Conservation (phyloP, 202 grass and related monocot species). For the Hordeum pubiflorum region DNA sequence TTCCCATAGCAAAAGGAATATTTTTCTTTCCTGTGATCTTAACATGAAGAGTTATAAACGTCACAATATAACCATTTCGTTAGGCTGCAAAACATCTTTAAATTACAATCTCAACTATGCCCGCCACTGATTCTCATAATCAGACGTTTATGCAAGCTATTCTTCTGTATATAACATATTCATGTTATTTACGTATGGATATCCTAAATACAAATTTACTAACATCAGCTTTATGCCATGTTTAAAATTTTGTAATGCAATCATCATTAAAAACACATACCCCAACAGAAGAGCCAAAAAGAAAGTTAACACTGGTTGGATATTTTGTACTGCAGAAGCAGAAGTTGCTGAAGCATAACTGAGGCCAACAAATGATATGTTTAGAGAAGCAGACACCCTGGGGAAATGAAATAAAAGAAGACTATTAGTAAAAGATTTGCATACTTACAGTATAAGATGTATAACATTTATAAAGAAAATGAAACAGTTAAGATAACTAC, state of each 20-base stretch:
- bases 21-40: neutral
- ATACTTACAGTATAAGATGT: neutral
- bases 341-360: conserved; percentile 29
- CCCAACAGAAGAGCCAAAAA: conserved; percentile 27
- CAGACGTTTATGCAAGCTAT: neutral
- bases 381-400: conserved; percentile 27
- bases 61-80: neutral
- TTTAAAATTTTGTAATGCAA: neutral
- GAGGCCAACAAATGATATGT: conserved; percentile 26
- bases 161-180: neutral
- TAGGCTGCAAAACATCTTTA: neutral
- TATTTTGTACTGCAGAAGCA: conserved; percentile 30
- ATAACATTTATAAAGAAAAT: neutral
- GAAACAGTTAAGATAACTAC: neutral
- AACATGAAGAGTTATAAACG: neutral
- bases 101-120: neutral
- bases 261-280: neutral
- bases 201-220: neutral
- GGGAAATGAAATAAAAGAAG: neutral
- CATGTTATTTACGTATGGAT: neutral
- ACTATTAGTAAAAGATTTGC: neutral
- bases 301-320: conserved; percentile 35
- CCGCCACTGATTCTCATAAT: neutral
- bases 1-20: neutral
- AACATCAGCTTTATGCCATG: neutral